Percentiles rank a stretch among this genome's conserved stretches.
These are phyloP conservation scores for Rhizopogon vinicolor DNA, from an alignment of 768 basidiomycete species.

Conservation along the genomic window DNA sequence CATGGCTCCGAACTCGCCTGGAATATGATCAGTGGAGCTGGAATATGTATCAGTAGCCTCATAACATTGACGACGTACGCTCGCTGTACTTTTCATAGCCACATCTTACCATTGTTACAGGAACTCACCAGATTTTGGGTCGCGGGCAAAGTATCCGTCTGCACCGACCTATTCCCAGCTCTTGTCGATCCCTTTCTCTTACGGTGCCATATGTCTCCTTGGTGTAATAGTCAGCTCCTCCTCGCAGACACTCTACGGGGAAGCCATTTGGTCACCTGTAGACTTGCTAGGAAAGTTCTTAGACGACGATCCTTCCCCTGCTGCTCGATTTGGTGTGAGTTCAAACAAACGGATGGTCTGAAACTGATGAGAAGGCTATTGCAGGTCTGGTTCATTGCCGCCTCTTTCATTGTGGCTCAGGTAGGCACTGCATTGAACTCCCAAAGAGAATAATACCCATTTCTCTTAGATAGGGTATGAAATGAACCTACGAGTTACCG, in stretches of 20 bases:
- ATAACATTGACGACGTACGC: constrained; percentile 59
- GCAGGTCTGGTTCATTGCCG: constrained; percentile 69
- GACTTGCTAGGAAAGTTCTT: constrained; percentile 61
- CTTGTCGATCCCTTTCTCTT: constrained; percentile 62
- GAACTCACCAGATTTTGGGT: constrained; percentile 65
- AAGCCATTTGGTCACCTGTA: constrained; percentile 70
- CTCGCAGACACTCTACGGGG: constrained; percentile 63
- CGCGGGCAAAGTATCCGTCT: constrained; percentile 42
- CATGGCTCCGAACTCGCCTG: constrained; percentile 62
- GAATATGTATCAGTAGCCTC: constrained; percentile 74
- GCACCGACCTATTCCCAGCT: constrained; percentile 58
- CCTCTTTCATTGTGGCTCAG: constrained; percentile 72
- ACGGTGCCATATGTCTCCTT: constrained; percentile 66
- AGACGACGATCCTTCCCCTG: constrained; percentile 49
- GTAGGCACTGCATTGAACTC: constrained; percentile 15
- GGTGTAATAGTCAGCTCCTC: constrained; percentile 76
- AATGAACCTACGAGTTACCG: constrained; percentile 2
- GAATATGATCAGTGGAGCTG: constrained; percentile 59
- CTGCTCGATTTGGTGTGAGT: constrained; percentile 57
- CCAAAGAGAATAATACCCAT: background rate
- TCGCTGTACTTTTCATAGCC: background rate
- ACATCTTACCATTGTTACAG: constrained; percentile 20
- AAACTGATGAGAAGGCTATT: background rate
- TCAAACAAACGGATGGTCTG: background rate
- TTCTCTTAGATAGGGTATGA: background rate